phyloP scores from a whole-genome alignment of 2,329 filamentous ascomycete genomes.

The Cercospora sojina region DNA sequence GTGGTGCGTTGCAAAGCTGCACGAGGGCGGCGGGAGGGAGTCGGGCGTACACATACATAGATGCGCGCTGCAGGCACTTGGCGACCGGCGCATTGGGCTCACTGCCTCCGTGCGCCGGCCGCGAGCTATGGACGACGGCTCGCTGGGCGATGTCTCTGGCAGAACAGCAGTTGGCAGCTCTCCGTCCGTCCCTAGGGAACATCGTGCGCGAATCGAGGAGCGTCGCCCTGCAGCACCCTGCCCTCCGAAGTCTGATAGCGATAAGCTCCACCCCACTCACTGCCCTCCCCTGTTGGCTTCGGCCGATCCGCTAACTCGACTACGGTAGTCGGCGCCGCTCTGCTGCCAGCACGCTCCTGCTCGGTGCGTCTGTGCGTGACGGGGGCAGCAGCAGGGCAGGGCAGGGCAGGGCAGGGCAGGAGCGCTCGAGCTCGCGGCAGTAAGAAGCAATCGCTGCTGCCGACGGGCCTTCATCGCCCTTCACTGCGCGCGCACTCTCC shows the following conservation, averaged over 20 bases:
- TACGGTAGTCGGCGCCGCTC: too few species aligned
- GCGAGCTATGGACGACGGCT: background rate
- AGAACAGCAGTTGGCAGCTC: background rate
- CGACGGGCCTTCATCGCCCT: background rate
- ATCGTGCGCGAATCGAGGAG: background rate
- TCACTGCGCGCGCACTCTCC: background rate
- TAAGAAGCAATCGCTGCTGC: background rate
- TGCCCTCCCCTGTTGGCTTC: background rate
- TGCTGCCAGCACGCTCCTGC: background rate
- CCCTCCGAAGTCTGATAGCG: background rate
- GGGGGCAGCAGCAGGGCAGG: background rate
- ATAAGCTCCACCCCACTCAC: background rate
- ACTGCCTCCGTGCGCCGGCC: background rate
- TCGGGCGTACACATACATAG: too few species aligned
- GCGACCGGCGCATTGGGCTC: background rate
- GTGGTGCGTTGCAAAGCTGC: background rate
- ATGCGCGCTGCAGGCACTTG: background rate
- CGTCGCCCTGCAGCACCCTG: background rate
- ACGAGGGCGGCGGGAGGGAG: background rate
- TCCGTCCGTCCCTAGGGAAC: background rate
- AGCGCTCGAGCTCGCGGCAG: background rate
- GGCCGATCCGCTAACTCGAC: background rate
- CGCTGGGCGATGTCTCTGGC: background rate
- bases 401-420: background rate
- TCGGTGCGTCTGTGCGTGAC: background rate